Evolutionary conservation across 441 rosid genomes (phyloP).

Genomic region (Syzygium malaccense): DNA sequence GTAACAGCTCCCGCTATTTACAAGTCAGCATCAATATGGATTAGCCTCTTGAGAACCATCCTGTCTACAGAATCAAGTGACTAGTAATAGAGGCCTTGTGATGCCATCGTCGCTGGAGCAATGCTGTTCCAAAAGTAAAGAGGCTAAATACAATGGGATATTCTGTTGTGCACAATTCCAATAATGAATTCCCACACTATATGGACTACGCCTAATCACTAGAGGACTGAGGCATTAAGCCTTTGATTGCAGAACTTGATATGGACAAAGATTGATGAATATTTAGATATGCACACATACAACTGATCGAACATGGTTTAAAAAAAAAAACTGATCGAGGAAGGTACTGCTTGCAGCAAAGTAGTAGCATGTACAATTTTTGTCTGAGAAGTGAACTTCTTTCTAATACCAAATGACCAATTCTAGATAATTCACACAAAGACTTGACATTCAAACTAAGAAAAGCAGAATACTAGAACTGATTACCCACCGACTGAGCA

Average conservation of each 20-base stretch:
- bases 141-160: neutral
- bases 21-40: neutral
- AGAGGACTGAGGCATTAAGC: neutral
- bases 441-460: neutral
- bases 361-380: neutral
- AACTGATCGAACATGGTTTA: too few relatives aligned
- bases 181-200: neutral
- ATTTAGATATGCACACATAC: neutral
- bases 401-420: neutral
- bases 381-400: neutral
- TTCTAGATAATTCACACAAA: neutral
- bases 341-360: neutral
- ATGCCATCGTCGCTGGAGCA: neutral
- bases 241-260: neutral
- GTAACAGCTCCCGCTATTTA: conserved; percentile 1
- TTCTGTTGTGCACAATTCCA: neutral
- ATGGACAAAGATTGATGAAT: neutral
- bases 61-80: neutral
- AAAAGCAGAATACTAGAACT: neutral
- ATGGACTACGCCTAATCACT: neutral
- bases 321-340: too few relatives aligned
- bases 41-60: neutral
- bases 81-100: neutral
- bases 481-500: neutral
- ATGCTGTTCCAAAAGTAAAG: neutral